phyloP scores from a whole-genome alignment of 306 rosid genomes.

The Inga leiocalycina region DNA sequence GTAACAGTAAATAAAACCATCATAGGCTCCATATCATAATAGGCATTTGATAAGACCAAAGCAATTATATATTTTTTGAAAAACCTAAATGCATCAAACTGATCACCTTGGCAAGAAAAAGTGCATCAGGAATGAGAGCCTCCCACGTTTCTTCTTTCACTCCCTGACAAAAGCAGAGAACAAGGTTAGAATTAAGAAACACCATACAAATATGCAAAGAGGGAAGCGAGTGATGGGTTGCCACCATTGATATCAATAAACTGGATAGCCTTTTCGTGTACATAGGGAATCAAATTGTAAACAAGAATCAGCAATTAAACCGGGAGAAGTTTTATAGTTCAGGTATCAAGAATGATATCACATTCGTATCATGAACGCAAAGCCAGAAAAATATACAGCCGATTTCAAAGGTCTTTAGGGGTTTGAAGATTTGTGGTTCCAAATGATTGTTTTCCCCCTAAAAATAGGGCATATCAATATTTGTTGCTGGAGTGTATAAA shows the following conservation, averaged over 20 bases:
- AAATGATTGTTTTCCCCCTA: neutral
- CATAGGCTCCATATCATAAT: slow-evolving; percentile 9
- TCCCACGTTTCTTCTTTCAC: slow-evolving; percentile 88
- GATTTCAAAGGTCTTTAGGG: neutral
- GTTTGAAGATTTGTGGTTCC: neutral
- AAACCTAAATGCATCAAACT: slow-evolving; percentile 1
- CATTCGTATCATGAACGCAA: slow-evolving; percentile 7
- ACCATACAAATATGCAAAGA: slow-evolving; percentile 14
- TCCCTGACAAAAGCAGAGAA: slow-evolving; percentile 49
- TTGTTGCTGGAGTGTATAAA: neutral
- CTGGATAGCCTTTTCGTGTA: neutral
- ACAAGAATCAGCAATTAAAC: slow-evolving; percentile 7
- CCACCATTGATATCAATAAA: slow-evolving; percentile 10
- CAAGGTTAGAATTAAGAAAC: slow-evolving; percentile 13
- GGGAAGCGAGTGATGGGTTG: neutral
- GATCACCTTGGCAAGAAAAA: slow-evolving; percentile 81
- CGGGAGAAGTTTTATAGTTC: neutral
- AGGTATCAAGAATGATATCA: neutral
- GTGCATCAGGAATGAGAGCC: slow-evolving; percentile 62
- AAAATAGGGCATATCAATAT: neutral
- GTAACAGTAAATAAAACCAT: neutral
- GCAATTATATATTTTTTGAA: neutral
- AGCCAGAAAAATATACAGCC: neutral
- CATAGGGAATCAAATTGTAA: neutral
- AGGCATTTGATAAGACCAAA: neutral